Conservation (phyloP, 257 asterid species). For the Ajuga chamaepitys region DNA sequence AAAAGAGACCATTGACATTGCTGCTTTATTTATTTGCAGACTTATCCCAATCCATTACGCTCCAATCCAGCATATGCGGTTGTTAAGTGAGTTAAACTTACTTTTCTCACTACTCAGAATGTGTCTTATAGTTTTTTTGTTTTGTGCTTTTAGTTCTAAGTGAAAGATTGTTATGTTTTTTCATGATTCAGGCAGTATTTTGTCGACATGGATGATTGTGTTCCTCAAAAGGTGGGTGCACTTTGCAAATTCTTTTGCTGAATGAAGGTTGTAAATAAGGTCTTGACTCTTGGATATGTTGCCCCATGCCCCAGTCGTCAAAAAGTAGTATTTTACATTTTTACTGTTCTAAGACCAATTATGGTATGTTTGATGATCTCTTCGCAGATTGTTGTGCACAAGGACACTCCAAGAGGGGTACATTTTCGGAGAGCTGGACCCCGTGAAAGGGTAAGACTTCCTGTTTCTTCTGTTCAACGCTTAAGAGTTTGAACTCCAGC, state of each 20-base stretch:
- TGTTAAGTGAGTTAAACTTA: constrained; percentile 36
- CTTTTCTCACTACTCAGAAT: background rate
- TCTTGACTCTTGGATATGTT: background rate
- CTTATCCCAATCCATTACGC: constrained; percentile 45
- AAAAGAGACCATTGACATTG: constrained; percentile 1
- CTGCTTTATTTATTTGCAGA: constrained; percentile 26
- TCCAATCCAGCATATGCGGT: constrained; percentile 50
- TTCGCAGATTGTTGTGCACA: constrained; percentile 42
- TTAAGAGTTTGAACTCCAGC: constrained; percentile 11
- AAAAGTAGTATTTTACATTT: background rate
- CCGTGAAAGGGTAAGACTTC: constrained; percentile 34
- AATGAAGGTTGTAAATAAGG: constrained; percentile 1
- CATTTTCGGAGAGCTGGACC: constrained; percentile 63
- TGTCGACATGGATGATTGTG: constrained; percentile 42
- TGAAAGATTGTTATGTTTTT: background rate
- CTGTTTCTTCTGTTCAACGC: constrained; percentile 5
- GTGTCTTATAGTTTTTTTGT: constrained; percentile 3
- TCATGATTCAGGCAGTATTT: constrained; percentile 44
- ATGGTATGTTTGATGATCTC: constrained; percentile 9
- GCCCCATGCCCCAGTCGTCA: background rate
- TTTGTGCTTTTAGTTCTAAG: constrained; percentile 1
- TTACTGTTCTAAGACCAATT: background rate
- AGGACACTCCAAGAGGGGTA: constrained; percentile 42
- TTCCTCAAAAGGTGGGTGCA: constrained; percentile 46
- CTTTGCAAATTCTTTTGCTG: background rate